Conservation (phyloP, 2,329 filamentous ascomycete genomes). For the Aspergillus sergii region DNA sequence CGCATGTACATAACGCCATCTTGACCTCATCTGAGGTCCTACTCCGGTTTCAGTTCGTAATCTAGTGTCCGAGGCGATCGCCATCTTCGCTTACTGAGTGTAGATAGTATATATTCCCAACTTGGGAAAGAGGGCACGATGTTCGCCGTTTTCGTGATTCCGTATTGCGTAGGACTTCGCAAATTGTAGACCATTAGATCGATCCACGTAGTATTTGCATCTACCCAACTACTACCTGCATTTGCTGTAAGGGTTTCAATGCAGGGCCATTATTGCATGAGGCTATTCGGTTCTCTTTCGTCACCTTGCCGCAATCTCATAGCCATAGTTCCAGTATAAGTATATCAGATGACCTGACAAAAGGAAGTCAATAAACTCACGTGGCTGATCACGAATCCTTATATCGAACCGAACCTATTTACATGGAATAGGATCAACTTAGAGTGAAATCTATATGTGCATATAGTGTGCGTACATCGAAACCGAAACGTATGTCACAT, state of each 20-base stretch:
- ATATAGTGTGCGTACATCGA: neutral
- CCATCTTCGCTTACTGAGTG: neutral
- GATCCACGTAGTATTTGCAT: neutral
- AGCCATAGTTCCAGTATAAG: neutral
- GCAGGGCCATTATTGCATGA: neutral
- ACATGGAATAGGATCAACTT: too few relatives aligned
- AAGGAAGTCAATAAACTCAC: neutral
- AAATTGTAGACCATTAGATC: neutral
- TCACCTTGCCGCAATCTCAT: neutral
- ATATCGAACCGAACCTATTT: too few relatives aligned
- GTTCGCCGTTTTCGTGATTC: neutral
- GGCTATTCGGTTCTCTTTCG: neutral
- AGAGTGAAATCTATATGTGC: too few relatives aligned
- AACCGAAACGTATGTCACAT: neutral
- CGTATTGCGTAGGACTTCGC: too few relatives aligned
- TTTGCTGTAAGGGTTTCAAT: neutral
- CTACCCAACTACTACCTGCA: neutral
- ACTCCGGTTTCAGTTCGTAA: neutral
- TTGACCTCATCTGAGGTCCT: constrained; percentile 9
- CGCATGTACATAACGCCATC: constrained; percentile 11
- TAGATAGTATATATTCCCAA: neutral
- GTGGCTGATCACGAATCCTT: neutral
- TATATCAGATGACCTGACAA: neutral
- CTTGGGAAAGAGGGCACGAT: neutral
- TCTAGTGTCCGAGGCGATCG: neutral